Evolutionary conservation across 805 yeast genomes (phyloP).

Genomic region (Nakazawaea siamensis): DNA sequence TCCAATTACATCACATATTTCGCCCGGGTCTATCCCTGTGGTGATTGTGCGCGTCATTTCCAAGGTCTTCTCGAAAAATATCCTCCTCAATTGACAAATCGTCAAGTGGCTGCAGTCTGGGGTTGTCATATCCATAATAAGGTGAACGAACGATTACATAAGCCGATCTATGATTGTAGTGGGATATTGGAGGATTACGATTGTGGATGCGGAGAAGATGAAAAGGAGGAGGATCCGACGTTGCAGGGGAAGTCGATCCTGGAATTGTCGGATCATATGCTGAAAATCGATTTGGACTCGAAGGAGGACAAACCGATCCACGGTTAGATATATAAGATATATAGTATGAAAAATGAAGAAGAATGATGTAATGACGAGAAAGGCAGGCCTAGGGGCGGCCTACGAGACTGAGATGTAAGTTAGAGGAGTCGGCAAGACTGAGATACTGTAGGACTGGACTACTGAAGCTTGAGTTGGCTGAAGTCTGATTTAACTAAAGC

Average conservation of each 20-base stretch:
- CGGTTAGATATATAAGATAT: not conserved
- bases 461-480: too few relatives aligned
- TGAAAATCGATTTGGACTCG: constrained; percentile 37
- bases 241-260: constrained; percentile 15
- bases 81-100: constrained; percentile 78
- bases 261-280: constrained; percentile 30
- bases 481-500: too few relatives aligned
- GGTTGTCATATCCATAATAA: constrained; percentile 90
- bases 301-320: constrained; percentile 40
- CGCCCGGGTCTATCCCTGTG: constrained; percentile 93
- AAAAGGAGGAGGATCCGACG: constrained; percentile 35
- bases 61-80: constrained; percentile 53
- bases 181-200: constrained; percentile 84
- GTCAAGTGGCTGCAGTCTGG: constrained; percentile 87
- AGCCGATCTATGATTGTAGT: constrained; percentile 76
- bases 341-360: too few relatives aligned
- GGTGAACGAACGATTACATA: constrained; percentile 66
- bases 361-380: too few relatives aligned
- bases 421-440: too few relatives aligned
- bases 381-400: too few relatives aligned
- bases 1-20: constrained; percentile 59
- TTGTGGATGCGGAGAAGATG: constrained; percentile 89
- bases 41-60: constrained; percentile 94
- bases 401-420: not conserved
- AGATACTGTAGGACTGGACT: too few relatives aligned